A percentile compares a stretch with the other conserved stretches of the same genome.
Conservation (phyloP, 352 stramenopile species). For the Peronospora tabacina region DNA sequence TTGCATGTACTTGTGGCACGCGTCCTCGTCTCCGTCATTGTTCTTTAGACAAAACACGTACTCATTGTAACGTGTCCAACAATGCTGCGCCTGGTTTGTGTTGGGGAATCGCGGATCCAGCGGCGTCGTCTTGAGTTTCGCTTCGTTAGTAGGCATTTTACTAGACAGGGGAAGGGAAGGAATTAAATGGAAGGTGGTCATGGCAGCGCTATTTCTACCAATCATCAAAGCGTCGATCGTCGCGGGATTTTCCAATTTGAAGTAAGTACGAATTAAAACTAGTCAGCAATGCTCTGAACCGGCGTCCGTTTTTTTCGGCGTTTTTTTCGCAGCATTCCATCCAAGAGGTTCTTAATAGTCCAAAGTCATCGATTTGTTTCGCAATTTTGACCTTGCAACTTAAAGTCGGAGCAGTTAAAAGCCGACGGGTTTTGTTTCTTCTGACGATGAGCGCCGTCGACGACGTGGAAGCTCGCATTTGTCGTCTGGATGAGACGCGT, state of each 20-base stretch:
- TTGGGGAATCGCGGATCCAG: conserved; percentile 84
- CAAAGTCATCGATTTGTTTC: neutral
- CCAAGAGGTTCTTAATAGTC: neutral
- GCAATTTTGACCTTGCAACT: too few relatives aligned
- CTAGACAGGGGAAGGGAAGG: conserved; percentile 21
- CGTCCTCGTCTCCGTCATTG: conserved; percentile 90
- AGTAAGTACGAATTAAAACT: too few relatives aligned
- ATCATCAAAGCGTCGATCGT: too few relatives aligned
- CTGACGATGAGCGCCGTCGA: conserved; percentile 57
- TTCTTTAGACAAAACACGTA: conserved; percentile 95
- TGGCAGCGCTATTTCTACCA: too few relatives aligned
- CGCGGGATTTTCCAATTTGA: too few relatives aligned
- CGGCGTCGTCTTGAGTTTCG: conserved; percentile 76
- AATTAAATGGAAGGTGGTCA: too few relatives aligned
- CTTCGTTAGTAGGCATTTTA: conserved; percentile 38
- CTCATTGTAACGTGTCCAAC: conserved; percentile 94
- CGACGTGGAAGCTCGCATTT: conserved; percentile 52
- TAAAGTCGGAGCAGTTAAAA: neutral
- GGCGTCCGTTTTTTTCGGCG: too few relatives aligned
- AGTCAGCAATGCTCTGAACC: too few relatives aligned
- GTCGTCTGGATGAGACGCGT: conserved; percentile 40
- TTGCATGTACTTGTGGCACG: conserved; percentile 78
- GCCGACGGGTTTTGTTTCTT: too few relatives aligned
- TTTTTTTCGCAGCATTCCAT: too few relatives aligned
- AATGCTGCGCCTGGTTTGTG: conserved; percentile 84